Evolutionary conservation across 2,329 filamentous ascomycete species (phyloP), one percentile per base, ranked within the genome.

Genomic region (Neodidymelliopsis sp.): DNA sequence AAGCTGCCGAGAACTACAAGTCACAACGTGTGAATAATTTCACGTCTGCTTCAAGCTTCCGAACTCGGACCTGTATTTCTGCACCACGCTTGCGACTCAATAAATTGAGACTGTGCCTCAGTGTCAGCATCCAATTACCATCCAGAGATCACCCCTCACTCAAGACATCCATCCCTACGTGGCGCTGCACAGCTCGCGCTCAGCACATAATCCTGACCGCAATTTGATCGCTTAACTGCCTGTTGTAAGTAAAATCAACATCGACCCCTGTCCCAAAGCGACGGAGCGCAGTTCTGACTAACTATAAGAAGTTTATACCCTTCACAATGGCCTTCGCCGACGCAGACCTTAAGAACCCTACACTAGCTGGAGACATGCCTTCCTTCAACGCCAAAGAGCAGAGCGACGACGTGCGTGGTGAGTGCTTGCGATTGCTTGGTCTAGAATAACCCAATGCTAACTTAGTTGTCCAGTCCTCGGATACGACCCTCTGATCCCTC

Each of bases 401-500:
- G 54, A 75, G 71, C 59, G 79, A 81, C 67, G 80, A 82, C 65
- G 78, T 81, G 62, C 78, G 79, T 70, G 77, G 79, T 81, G 75
- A 43, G 51, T 18, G 16, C 29, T 23, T 16, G 7, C 42, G n/a
- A 22, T 29, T 23, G 19, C 15, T 3, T 16, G 11, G 5, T 18
- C 19, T 16, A 25, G n/a, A 33, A 16, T 19, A 30, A 8, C 22
- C 16, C 30, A 25, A 6, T 56, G 28, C 60, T 69, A 34, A 63
- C 40, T 31, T 19, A 20, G 36, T 20, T 19, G 16, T 27, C 13
- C 59, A 97, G 93, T 97, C 75, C 80, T 95, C 71, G 91, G 91
- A 62, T 93, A 97, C 81, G 92, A 97, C 76, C 91, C 93, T 68
- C 80, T 97, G 70, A 94, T 96, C 72, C 88, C 90, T 36, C 93